Evolutionary conservation across 352 stramenopile species (phyloP), one percentile per base, ranked within the genome.

Genomic region (Globisporangium alternatum): DNA sequence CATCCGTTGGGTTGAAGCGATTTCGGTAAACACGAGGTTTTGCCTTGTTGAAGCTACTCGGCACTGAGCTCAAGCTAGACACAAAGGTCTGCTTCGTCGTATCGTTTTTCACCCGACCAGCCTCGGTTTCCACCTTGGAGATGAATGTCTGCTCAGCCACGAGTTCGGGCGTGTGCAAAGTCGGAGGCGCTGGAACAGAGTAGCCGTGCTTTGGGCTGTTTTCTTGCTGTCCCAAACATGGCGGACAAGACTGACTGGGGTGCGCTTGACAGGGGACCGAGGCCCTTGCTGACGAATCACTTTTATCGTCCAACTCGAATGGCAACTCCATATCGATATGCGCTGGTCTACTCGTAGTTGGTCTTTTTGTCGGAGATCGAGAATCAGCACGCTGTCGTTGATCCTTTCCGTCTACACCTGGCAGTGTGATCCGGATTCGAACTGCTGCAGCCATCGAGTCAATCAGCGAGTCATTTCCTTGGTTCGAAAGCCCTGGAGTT

Each of bases 1-100:
- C 68, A 25, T 81, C 51, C 5, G 69, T 53, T 30, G 73, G 68
- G 56, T 68, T 75, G 8, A 75, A 71, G 30, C 43, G 55, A 45
- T 43, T 79, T 22, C 75, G 70, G 59, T 91, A 91, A 0, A 89
- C 49, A 15, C 71, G 74, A 31, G 83, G 80, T 30, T 81, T 88
- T 12, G 74, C 68, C 51, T 79, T 72, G 30, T 72, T 69, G 56
- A 91, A 91, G 65, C 73, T 77, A 47, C 83, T 89, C n/a, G 76
- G 79, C 5, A 90, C 66, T 15, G 80, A 84, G 56, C 78, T 81
- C 61, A 75, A 67, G 10, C 68, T 67, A 0, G 80, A 76, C 0
- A 73, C 60, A 57, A 73, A 80, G 9, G 13, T 62, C 33, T 37
- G 21, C n/a, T 35, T 15, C 1, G 43, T 15, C 1, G 51, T n/a